phyloP scores from a whole-genome alignment of 1,284 basidiomycete genomes.

The Cryptococcus sp. region DNA sequence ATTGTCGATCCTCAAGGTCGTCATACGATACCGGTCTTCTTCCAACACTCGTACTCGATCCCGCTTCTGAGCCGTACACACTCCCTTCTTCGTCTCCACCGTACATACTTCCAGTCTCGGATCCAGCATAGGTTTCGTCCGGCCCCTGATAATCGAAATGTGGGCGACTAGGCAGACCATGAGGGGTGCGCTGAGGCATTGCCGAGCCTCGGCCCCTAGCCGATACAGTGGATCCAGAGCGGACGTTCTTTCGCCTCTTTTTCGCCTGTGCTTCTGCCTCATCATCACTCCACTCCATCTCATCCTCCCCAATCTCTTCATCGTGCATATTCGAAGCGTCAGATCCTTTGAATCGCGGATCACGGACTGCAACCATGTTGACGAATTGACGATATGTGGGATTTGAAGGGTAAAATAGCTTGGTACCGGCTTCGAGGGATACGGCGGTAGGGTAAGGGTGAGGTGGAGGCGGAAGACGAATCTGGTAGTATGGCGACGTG shows the following conservation, averaged over 20 bases:
- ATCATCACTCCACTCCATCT: conserved; percentile 56
- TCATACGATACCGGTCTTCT: conserved; percentile 8
- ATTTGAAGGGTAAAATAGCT: conserved; percentile 50
- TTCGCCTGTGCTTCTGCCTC: conserved; percentile 54
- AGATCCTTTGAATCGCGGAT: conserved; percentile 50
- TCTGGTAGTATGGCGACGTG: conserved; percentile 52
- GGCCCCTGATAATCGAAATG: conserved; percentile 40
- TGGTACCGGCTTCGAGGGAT: conserved; percentile 24
- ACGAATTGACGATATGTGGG: conserved; percentile 49
- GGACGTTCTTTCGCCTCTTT: conserved; percentile 36
- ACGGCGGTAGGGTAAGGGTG: conserved; percentile 32
- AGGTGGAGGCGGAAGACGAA: conserved; percentile 45
- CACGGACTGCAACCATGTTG: conserved; percentile 48
- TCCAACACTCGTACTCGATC: conserved; percentile 15
- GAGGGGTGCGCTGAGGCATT: not conserved
- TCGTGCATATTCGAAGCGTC: conserved; percentile 56
- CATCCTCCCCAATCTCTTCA: conserved; percentile 54
- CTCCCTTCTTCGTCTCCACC: conserved; percentile 18
- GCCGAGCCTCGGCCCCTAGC: conserved; percentile 1
- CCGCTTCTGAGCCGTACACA: conserved; percentile 22
- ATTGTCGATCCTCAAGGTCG: conserved; percentile 7
- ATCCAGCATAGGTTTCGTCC: conserved; percentile 12
- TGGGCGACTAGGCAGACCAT: conserved; percentile 26
- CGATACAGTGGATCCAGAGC: conserved; percentile 1
- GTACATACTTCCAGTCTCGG: conserved; percentile 24